A percentile compares a stretch with the other conserved stretches of the same genome.
Evolutionary conservation across 2,329 filamentous ascomycete species (phyloP).

Genomic region (Metarhizium sp.): DNA sequence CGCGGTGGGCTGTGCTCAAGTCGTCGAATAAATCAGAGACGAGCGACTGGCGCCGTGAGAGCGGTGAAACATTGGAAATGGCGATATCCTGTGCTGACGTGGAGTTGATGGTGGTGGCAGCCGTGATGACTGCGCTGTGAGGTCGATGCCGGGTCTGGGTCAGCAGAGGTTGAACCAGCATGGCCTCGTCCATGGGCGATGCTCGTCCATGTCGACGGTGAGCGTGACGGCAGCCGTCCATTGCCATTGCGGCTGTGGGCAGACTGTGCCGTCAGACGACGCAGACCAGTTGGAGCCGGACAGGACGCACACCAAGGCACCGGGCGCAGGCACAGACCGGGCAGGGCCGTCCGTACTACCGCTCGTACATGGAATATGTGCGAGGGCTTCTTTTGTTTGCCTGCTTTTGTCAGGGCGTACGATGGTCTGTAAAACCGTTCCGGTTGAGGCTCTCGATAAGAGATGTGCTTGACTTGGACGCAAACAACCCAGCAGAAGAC

Average conservation of each 20-base stretch:
- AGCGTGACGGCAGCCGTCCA: neutral
- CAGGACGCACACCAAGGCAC: no score
- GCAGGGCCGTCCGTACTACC: no score
- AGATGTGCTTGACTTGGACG: neutral
- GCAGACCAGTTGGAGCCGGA: no score
- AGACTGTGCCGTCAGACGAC: neutral
- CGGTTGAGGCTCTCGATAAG: no score
- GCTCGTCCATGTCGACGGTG: neutral
- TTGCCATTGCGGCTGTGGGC: neutral
- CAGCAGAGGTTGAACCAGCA: neutral
- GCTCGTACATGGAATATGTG: no score
- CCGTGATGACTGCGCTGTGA: neutral
- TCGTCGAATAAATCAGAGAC: constrained; percentile 9
- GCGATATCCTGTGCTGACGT: neutral
- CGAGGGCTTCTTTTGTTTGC: neutral
- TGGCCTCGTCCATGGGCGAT: neutral
- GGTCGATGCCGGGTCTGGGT: neutral
- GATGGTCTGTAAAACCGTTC: no score
- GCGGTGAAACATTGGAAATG: neutral
- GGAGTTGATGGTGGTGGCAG: neutral
- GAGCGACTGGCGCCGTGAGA: constrained; percentile 1
- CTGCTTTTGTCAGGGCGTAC: neutral
- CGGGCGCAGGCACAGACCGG: no score
- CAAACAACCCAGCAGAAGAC: neutral
- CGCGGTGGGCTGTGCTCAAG: constrained; percentile 7